Evolutionary conservation across 2,329 filamentous ascomycete genomes (phyloP).

Genomic region (Fonsecaea multimorphosa): DNA sequence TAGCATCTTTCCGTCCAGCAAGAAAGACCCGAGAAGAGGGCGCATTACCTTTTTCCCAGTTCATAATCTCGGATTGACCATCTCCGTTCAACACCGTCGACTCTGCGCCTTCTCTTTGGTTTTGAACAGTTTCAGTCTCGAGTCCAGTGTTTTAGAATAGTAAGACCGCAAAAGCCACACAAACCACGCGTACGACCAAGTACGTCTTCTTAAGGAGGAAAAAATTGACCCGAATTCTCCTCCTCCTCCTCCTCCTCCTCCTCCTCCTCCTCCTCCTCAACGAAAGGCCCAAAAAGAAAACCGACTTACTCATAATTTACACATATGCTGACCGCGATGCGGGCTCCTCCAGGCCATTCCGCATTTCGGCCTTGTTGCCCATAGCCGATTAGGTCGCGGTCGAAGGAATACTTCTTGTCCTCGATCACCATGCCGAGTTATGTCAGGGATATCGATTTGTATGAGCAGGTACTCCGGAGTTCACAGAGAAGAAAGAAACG

Average conservation of each 20-base stretch:
- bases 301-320: not conserved
- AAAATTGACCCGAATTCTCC: too few relatives aligned
- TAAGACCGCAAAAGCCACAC: not conserved
- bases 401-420: conserved; percentile 4
- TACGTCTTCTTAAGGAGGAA: too few relatives aligned
- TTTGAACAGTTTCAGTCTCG: not conserved
- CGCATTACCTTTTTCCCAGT: not conserved
- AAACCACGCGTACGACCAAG: not conserved
- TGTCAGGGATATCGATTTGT: not conserved
- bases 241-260: not conserved
- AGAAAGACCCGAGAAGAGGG: not conserved
- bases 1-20: not conserved
- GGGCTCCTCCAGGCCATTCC: not conserved
- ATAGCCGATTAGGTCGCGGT: not conserved
- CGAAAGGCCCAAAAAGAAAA: not conserved
- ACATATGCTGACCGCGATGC: conserved; percentile 1
- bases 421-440: not conserved
- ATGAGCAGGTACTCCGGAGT: too few relatives aligned
- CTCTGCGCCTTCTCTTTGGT: not conserved
- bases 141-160: not conserved
- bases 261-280: not conserved
- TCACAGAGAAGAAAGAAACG: too few relatives aligned
- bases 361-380: not conserved
- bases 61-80: not conserved
- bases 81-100: not conserved